phyloP scores from a whole-genome alignment of 495 filamentous ascomycete species.

The Aspergillus nanangensis region DNA sequence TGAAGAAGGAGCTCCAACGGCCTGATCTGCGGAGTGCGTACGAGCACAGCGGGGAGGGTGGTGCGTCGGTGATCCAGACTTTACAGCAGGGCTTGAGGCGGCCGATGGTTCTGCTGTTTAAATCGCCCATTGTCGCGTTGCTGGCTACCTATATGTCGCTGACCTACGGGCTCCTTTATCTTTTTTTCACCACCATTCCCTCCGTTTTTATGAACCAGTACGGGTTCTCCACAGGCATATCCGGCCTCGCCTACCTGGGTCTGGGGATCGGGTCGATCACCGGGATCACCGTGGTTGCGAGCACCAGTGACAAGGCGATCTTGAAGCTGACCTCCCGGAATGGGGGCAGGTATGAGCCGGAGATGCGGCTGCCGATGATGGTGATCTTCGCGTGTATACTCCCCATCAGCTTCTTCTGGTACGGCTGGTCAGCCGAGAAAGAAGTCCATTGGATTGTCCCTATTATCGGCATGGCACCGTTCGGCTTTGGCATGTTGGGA shows the following conservation, averaged over 20 bases:
- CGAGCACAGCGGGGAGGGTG: constrained; percentile 12
- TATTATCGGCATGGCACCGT: constrained; percentile 23
- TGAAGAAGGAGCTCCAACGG: constrained; percentile 38
- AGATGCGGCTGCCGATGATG: constrained; percentile 62
- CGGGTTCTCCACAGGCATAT: constrained; percentile 48
- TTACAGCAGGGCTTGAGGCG: constrained; percentile 37
- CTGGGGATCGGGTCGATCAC: constrained; percentile 54
- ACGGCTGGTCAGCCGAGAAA: constrained; percentile 25
- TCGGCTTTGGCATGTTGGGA: constrained; percentile 22
- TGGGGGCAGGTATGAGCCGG: constrained; percentile 51
- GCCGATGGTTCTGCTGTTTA: constrained; percentile 37
- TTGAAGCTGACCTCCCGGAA: constrained; percentile 47
- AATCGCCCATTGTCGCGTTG: constrained; percentile 47
- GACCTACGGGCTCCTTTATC: constrained; percentile 62
- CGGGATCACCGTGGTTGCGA: constrained; percentile 43
- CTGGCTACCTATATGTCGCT: constrained; percentile 57
- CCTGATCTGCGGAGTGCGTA: constrained; percentile 39
- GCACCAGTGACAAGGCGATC: constrained; percentile 54
- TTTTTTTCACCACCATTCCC: constrained; percentile 64
- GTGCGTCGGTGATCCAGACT: constrained; percentile 18
- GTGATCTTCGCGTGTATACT: constrained; percentile 47
- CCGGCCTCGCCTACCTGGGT: constrained; percentile 57
- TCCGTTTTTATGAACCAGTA: constrained; percentile 58
- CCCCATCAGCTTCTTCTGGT: constrained; percentile 27
- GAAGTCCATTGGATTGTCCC: constrained; percentile 32